Evolutionary conservation across 768 basidiomycete genomes (phyloP), one percentile per base, ranked within the genome.

Genomic region (Rhodosporidiobolus odoratus): DNA sequence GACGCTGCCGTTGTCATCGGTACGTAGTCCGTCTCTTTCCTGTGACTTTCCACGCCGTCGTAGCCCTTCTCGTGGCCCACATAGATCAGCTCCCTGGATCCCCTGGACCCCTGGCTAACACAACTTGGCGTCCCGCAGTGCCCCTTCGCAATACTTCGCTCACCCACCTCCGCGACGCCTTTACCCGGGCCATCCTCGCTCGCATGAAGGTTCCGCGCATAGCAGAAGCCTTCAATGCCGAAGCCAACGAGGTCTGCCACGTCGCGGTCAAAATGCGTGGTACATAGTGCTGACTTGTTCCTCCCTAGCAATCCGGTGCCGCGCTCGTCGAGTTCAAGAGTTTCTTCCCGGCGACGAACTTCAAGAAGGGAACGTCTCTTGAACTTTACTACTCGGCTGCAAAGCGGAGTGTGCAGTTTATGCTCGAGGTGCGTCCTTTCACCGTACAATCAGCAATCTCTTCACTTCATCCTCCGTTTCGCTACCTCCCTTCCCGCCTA

Each of bases 141-240:
- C 81, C 81, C 1, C 75, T 79, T 1, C 66, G 80, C 21, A 81
- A 79, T 63, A 81, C 81, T 16, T 79, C 79, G 52, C 81, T 81
- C 27, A 53, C 78, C 59, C 81, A 82, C 64, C 78, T 82, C 0
- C 78, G 81, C 23, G 81, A 82, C 69, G 81, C 78, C 1, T 81
- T 82, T 71, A 79, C 80, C 0, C 73, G 81, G 19, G 80, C 81
- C 4, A 65, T 82, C 37, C 62, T 76, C 35, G 80, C 80, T 0
- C 75, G 81, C 8, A 76, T 81, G 61, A 81, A 81, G 70, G 62
- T 78, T 6, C 79, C 80, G 12, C 69, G 71, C 27, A 71, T 76
- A 21, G 65, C 75, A 2, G 71, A 75, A 0, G 37, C 61, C 30
- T 35, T 81, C 17, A 73, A 75, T 3, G 76, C 77, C 0, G 74